Evolutionary conservation across 805 yeast species (phyloP).

Genomic region (Starmerella scarabaei): DNA sequence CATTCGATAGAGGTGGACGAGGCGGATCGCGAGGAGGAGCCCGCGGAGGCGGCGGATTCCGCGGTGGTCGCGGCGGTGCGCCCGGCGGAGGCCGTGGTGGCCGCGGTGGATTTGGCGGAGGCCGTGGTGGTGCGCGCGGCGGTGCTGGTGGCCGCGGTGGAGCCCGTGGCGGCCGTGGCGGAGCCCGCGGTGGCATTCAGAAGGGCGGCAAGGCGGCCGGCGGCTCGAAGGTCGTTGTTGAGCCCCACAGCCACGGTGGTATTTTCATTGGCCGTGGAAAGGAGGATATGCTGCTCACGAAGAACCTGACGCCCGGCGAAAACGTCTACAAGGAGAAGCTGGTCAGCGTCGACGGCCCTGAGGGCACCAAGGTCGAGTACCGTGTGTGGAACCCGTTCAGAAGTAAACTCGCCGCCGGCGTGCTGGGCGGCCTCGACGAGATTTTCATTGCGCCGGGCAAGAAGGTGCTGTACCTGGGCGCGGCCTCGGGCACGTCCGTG

Average conservation of each 20-base stretch:
- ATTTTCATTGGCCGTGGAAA: constrained; percentile 99
- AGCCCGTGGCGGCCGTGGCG: constrained; percentile 38
- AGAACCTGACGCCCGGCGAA: constrained; percentile 96
- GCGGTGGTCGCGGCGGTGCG: constrained; percentile 38
- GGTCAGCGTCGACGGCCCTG: constrained; percentile 74
- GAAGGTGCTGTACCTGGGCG: constrained; percentile 95
- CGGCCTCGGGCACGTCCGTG: constrained; percentile 98
- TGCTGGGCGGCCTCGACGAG: constrained; percentile 98
- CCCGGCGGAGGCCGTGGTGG: constrained; percentile 47
- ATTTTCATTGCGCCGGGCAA: constrained; percentile 95
- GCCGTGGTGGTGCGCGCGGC: constrained; percentile 37
- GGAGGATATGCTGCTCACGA: constrained; percentile 95
- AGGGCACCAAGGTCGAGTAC: constrained; percentile 89
- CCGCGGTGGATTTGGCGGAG: constrained; percentile 38
- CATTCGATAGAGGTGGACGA: constrained; percentile 50
- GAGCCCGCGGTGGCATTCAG: constrained; percentile 39
- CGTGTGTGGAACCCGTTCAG: constrained; percentile 99
- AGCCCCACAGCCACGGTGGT: constrained; percentile 97
- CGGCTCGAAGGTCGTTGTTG: constrained; percentile 88
- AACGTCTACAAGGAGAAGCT: constrained; percentile 98
- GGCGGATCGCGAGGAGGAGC: constrained; percentile 36
- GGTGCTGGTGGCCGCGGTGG: constrained; percentile 33
- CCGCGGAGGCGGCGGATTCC: constrained; percentile 30
- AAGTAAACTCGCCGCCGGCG: constrained; percentile 99
- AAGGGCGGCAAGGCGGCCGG: constrained; percentile 50